A percentile compares a stretch with the other conserved stretches of the same genome.
These are phyloP conservation scores for Aspergillus udagawae DNA, from an alignment of 2,329 filamentous ascomycete species.

Conservation along the genomic window DNA sequence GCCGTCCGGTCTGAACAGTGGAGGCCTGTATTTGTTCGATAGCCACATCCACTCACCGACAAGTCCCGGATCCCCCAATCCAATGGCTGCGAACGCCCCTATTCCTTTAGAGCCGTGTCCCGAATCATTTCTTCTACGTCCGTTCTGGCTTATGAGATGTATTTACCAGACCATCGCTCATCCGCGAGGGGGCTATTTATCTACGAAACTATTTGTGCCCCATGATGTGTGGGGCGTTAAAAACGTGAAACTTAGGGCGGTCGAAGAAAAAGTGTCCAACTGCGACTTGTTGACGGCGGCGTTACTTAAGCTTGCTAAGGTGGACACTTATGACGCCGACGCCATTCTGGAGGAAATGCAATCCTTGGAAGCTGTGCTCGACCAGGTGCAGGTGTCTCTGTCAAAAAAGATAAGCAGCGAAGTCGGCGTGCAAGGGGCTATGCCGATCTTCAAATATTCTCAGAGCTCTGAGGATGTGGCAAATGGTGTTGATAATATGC, in stretches of 20 bases:
- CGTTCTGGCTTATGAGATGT: constrained; percentile 96
- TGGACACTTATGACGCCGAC: constrained; percentile 87
- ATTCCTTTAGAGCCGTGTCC: constrained; percentile 86
- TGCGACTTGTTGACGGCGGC: constrained; percentile 90
- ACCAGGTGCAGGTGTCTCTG: constrained; percentile 74
- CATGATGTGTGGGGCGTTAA: constrained; percentile 91
- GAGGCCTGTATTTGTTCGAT: constrained; percentile 78
- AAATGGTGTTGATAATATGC: constrained; percentile 33
- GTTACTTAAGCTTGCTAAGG: constrained; percentile 73
- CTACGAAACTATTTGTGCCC: constrained; percentile 86
- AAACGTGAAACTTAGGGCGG: constrained; percentile 82
- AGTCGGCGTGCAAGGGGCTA: constrained; percentile 74
- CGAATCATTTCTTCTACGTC: constrained; percentile 79
- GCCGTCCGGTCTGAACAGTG: constrained; percentile 53
- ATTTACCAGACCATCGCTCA: constrained; percentile 90
- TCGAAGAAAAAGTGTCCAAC: constrained; percentile 91
- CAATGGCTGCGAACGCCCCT: constrained; percentile 61
- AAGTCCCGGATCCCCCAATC: constrained; percentile 62
- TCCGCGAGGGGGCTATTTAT: constrained; percentile 85
- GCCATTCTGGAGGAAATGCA: constrained; percentile 94
- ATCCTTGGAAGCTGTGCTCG: constrained; percentile 75
- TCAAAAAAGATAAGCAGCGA: constrained; percentile 87
- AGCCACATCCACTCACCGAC: constrained; percentile 69
- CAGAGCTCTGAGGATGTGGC: constrained; percentile 46
- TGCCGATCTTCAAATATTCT: constrained; percentile 67